phyloP scores from a whole-genome alignment of 2,329 filamentous ascomycete genomes.

The Nothophaeocryptopus gaeumannii region DNA sequence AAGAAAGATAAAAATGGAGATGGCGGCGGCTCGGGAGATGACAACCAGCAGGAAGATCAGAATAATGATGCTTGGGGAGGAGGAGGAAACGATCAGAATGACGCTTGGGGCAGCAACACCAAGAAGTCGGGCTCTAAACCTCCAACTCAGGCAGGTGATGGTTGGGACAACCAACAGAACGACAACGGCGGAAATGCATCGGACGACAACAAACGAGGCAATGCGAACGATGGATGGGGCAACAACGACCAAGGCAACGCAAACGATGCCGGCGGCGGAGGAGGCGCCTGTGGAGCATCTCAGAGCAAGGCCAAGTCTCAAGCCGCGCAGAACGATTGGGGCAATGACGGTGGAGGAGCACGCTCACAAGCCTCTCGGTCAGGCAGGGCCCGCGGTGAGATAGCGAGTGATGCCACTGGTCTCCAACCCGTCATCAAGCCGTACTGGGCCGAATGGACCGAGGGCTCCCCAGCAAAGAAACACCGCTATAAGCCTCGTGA shows the following conservation, averaged over 20 bases:
- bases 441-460: slow-evolving; percentile 34
- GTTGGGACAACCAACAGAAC: slow-evolving; percentile 1
- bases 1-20: background rate
- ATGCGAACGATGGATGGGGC: slow-evolving; percentile 7
- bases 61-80: background rate
- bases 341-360: slow-evolving; percentile 3
- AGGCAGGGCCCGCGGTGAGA: too few species aligned
- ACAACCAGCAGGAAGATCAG: slow-evolving; percentile 1
- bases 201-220: background rate
- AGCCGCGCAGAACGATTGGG: slow-evolving; percentile 8
- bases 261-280: slow-evolving; percentile 2
- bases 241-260: background rate
- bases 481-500: slow-evolving; percentile 21
- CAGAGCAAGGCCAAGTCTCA: background rate
- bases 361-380: too few species aligned
- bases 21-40: background rate
- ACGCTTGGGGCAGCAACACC: slow-evolving; percentile 9
- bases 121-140: background rate
- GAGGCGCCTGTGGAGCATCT: background rate
- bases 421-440: slow-evolving; percentile 29
- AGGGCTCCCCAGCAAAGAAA: slow-evolving; percentile 4
- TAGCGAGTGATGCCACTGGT: slow-evolving; percentile 9
- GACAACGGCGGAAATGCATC: slow-evolving; percentile 1
- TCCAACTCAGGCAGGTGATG: background rate
- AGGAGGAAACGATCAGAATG: background rate